Evolutionary conservation across 2,329 filamentous ascomycete genomes (phyloP), one percentile per base, ranked within the genome.

Genomic region (Saccharata proteae): DNA sequence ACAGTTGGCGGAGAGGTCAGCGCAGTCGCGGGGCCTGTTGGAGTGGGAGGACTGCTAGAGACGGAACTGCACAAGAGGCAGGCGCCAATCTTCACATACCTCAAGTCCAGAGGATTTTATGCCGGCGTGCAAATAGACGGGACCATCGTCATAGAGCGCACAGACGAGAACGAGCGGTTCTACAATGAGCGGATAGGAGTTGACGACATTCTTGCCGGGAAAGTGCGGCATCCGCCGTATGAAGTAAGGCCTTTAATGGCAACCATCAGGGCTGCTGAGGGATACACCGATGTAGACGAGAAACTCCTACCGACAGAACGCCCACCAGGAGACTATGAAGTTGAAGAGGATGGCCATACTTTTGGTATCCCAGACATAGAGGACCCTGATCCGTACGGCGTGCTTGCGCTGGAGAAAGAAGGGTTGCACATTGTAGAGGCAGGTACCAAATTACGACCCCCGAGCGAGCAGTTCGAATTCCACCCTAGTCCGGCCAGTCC

Each of bases 321-420:
- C 9, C 73, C 84, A 1, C 88, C 88, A 0, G 78, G 78, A 31
- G 88, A 96, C 48, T 75, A 66, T 33, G 69, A 77, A 24, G 44
- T 80, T 4, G 54, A 58, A 32, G 41, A 44, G 49, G 40, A 56
- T n/a, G 59, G 57, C 6, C 57, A 65, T 17, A 59, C 61, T 2
- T 93, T 94, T 57, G 86, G 86, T 2, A 64, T 93, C 11, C 85
- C 84, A 1, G 75, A 78, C 40, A 58, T 64, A 3, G 74, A 85
- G 33, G 88, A 96, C 44, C 85, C 86, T 0, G 88, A 96, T 51
- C 88, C 88, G 1, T 96, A 82, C 48, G 88, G 88, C 15, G 80
- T 94, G 16, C 70, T 86, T 40, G 86, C 88, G 6, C 61, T 96
- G n/a, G 84, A 93, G 50, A 78, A 84, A 62, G 81, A 85, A 38